Evolutionary conservation across 441 rosid species (phyloP).

Genomic region (Melastoma candidum): DNA sequence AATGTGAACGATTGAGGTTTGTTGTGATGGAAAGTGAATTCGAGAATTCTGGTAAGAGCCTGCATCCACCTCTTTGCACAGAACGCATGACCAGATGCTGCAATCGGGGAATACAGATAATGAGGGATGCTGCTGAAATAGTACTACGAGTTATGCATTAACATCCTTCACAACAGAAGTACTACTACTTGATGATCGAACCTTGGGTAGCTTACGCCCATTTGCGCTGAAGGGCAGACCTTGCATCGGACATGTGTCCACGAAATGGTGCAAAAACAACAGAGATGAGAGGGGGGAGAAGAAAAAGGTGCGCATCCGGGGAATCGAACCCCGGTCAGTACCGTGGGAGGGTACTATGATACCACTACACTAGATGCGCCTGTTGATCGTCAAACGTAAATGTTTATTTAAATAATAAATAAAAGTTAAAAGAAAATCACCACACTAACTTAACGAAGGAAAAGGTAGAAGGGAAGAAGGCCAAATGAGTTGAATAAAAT

Average conservation of each 20-base stretch:
- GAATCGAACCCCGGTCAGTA: slow-evolving; percentile 99
- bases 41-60: slow-evolving; percentile 19
- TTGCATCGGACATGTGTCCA: too few relatives aligned
- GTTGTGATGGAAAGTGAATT: slow-evolving; percentile 20
- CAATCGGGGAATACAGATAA: slow-evolving; percentile 18
- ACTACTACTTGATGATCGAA: slow-evolving; percentile 1
- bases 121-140: slow-evolving; percentile 16
- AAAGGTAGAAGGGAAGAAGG: too few relatives aligned
- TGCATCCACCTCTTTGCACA: slow-evolving; percentile 45
- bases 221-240: too few relatives aligned
- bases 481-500: too few relatives aligned
- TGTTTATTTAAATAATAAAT: too few relatives aligned
- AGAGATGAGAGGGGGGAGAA: too few relatives aligned
- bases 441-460: too few relatives aligned
- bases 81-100: slow-evolving; percentile 33
- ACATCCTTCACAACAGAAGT: background rate
- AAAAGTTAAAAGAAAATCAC: too few relatives aligned
- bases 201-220: too few relatives aligned
- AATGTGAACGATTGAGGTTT: slow-evolving; percentile 1
- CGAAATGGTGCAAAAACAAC: too few relatives aligned
- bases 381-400: too few relatives aligned
- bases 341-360: slow-evolving; percentile 99
- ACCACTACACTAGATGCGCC: slow-evolving; percentile 91
- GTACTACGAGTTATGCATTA: background rate
- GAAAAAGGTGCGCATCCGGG: slow-evolving; percentile 44